Evolutionary conservation across 805 yeast species (phyloP).

Genomic region (Monosporozyma aerobia): DNA sequence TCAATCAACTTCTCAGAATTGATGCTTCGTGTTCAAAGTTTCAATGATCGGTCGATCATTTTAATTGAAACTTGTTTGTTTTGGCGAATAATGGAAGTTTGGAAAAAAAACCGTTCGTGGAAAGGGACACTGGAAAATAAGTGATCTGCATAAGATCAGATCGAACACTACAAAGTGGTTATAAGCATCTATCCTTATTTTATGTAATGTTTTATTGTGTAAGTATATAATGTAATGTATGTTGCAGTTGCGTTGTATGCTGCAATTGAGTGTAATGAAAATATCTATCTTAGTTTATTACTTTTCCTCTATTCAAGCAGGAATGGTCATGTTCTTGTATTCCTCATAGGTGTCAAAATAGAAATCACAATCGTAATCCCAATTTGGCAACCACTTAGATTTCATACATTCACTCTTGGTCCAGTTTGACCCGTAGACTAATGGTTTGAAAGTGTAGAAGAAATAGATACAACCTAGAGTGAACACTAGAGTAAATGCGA

Average conservation of each 20-base stretch:
- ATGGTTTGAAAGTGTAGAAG: constrained; percentile 56
- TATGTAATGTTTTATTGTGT: background rate
- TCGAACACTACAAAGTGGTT: background rate
- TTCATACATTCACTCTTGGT: constrained; percentile 55
- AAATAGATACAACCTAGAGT: constrained; percentile 42
- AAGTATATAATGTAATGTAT: background rate
- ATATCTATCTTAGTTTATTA: background rate
- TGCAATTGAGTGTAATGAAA: background rate
- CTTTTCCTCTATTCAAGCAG: background rate
- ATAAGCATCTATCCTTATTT: background rate
- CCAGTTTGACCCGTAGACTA: constrained; percentile 77
- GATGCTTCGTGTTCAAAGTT: background rate
- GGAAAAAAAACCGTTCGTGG: background rate
- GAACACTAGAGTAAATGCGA: constrained; percentile 39
- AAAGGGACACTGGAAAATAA: background rate
- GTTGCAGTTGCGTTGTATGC: background rate
- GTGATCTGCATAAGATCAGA: background rate
- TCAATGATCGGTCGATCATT: background rate
- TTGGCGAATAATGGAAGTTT: background rate
- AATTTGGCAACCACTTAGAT: constrained; percentile 49
- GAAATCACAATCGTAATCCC: constrained; percentile 83
- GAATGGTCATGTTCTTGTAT: constrained; percentile 11
- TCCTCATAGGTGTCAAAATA: constrained; percentile 32
- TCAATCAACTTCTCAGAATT: background rate
- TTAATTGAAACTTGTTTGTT: background rate